Percentiles rank a stretch among this genome's conserved stretches.
Evolutionary conservation across 2,329 filamentous ascomycete species (phyloP).

Genomic region (Paraphaeosphaeria minitans): DNA sequence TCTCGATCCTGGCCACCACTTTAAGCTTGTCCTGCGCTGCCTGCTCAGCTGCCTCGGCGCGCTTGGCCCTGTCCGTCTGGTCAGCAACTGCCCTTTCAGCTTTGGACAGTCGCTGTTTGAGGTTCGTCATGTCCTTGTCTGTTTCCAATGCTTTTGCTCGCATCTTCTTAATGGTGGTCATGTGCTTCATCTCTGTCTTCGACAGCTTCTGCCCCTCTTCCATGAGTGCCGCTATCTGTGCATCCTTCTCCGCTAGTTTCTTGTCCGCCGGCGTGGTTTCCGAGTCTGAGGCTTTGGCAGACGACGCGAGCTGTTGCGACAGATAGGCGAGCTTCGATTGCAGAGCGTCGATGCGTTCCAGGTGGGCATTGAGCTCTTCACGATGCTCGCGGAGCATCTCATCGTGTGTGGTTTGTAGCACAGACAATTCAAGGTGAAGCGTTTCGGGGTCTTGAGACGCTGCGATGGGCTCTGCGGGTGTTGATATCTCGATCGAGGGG

Average conservation of each 20-base stretch:
- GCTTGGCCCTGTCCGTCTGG: constrained; percentile 64
- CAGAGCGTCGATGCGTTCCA: constrained; percentile 89
- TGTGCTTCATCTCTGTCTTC: constrained; percentile 82
- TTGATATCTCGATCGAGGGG: constrained; percentile 34
- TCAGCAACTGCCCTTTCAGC: constrained; percentile 69
- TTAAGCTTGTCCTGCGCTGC: constrained; percentile 61
- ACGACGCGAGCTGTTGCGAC: constrained; percentile 76
- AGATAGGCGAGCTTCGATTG: constrained; percentile 91
- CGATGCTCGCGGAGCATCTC: constrained; percentile 66
- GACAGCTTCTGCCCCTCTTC: constrained; percentile 91
- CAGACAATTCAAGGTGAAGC: constrained; percentile 53
- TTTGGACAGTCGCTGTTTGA: constrained; percentile 66
- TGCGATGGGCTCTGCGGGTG: constrained; percentile 42
- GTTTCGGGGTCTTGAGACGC: constrained; percentile 30
- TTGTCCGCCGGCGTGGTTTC: constrained; percentile 60
- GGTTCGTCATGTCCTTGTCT: constrained; percentile 56
- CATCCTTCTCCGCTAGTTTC: constrained; percentile 85
- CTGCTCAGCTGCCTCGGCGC: constrained; percentile 64
- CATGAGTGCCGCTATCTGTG: constrained; percentile 86
- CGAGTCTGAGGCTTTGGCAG: constrained; percentile 65
- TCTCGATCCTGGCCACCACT: constrained; percentile 56
- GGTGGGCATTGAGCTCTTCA: constrained; percentile 80
- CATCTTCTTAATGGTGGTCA: constrained; percentile 82
- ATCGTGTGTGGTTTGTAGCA: constrained; percentile 57
- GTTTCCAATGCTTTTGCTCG: constrained; percentile 58